These are phyloP conservation scores for Desmodesmus armatus DNA, from an alignment of 139 green algal genomes.

Conservation along the genomic window DNA sequence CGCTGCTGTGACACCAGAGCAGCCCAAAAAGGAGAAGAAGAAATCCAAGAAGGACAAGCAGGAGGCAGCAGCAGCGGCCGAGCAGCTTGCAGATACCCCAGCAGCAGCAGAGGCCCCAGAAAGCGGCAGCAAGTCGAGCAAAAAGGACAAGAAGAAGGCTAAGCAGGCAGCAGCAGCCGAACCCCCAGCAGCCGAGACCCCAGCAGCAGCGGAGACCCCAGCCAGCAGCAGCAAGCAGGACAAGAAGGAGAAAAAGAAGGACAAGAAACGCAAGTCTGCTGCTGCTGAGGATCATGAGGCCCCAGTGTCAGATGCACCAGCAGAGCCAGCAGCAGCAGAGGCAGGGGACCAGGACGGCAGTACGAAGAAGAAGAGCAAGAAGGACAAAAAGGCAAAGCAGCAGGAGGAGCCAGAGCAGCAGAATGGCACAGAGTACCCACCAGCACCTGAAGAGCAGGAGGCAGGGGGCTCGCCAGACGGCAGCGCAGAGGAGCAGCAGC, in stretches of 20 bases:
- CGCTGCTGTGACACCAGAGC: background rate
- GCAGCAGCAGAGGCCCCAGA: conserved; percentile 2
- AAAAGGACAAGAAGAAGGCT: background rate
- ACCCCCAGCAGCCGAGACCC: background rate
- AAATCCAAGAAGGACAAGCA: conserved; percentile 21
- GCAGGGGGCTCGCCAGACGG: background rate
- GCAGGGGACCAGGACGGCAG: background rate
- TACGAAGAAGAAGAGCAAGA: conserved; percentile 43
- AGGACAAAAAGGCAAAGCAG: conserved; percentile 23
- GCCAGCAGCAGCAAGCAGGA: background rate
- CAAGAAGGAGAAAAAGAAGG: conserved; percentile 27
- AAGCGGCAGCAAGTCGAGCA: no score
- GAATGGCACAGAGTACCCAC: background rate
- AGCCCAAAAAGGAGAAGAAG: conserved; percentile 39
- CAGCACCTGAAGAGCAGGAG: conserved; percentile 22
- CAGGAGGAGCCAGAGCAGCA: conserved; percentile 8
- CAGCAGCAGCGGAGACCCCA: background rate
- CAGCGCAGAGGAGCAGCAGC: background rate
- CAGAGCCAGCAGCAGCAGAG: background rate
- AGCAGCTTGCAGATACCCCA: background rate
- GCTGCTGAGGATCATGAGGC: background rate
- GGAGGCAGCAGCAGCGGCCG: background rate
- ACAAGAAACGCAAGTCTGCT: conserved; percentile 6
- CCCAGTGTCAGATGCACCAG: background rate
- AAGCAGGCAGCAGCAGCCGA: background rate